phyloP scores from a whole-genome alignment of 2,329 filamentous ascomycete genomes.

The Balansia obtecta region DNA sequence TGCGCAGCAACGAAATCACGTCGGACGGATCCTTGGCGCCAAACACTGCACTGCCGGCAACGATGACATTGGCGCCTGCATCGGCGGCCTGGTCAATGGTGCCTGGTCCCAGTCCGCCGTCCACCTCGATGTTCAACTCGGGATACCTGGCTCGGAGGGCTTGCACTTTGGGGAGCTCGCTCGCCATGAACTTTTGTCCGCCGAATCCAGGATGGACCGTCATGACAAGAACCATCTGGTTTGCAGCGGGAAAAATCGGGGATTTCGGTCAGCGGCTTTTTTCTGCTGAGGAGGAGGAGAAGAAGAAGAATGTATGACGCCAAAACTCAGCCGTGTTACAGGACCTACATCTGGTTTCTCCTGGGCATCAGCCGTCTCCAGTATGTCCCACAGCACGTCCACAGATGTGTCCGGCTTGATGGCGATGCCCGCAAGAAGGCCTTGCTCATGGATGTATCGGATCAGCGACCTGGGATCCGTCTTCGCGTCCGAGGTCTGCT shows the following conservation, averaged over 20 bases:
- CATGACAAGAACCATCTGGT: conserved; percentile 95
- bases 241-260: neutral
- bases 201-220: conserved; percentile 96
- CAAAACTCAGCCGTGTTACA: neutral
- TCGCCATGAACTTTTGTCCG: conserved; percentile 96
- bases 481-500: conserved; percentile 51
- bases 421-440: conserved; percentile 84
- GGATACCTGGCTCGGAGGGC: conserved; percentile 77
- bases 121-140: conserved; percentile 91
- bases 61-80: conserved; percentile 94
- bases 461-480: conserved; percentile 80
- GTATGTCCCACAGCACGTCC: conserved; percentile 82
- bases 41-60: conserved; percentile 92
- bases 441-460: conserved; percentile 76
- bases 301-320: neutral
- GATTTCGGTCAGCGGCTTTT: no score
- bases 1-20: conserved; percentile 71
- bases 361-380: conserved; percentile 58
- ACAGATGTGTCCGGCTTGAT: conserved; percentile 89
- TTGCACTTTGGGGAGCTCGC: conserved; percentile 85
- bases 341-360: conserved; percentile 78
- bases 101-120: conserved; percentile 75
- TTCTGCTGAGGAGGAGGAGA: neutral
- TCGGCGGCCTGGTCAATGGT: conserved; percentile 93
- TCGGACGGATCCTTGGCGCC: conserved; percentile 78